Conservation (phyloP, 73 alveolate species). For the Paramecium biaurelia region DNA sequence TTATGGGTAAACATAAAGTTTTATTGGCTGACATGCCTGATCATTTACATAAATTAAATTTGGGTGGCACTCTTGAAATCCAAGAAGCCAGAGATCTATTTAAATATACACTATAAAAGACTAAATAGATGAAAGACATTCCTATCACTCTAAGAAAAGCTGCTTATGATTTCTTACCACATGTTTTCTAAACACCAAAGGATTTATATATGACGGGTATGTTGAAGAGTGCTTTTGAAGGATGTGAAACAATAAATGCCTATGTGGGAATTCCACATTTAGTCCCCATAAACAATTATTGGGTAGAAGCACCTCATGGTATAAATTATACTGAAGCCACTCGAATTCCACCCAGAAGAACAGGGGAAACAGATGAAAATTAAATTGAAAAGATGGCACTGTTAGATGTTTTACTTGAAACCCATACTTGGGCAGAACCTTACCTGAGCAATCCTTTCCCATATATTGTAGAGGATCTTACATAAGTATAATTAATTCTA, state of each 20-base stretch:
- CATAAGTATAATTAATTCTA: conserved; percentile 45
- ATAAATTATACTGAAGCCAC: conserved; percentile 85
- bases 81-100: conserved; percentile 88
- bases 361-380: conserved; percentile 87
- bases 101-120: conserved; percentile 73
- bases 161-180: conserved; percentile 80
- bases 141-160: conserved; percentile 85
- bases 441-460: conserved; percentile 88
- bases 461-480: conserved; percentile 74
- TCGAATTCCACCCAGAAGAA: conserved; percentile 76
- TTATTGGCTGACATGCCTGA: conserved; percentile 91
- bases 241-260: conserved; percentile 68
- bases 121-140: conserved; percentile 59
- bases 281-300: conserved; percentile 82
- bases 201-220: conserved; percentile 88
- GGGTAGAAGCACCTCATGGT: conserved; percentile 94
- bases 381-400: conserved; percentile 86
- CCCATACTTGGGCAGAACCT: conserved; percentile 89
- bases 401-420: conserved; percentile 82
- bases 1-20: conserved; percentile 90
- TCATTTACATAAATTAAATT: conserved; percentile 70
- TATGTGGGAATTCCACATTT: conserved; percentile 87
- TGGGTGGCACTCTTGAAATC: conserved; percentile 81
- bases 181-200: conserved; percentile 84
- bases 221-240: conserved; percentile 79